Evolutionary conservation across 2,329 filamentous ascomycete species (phyloP), one percentile per base, ranked within the genome.

Genomic region (Apiospora kogelbergensis): DNA sequence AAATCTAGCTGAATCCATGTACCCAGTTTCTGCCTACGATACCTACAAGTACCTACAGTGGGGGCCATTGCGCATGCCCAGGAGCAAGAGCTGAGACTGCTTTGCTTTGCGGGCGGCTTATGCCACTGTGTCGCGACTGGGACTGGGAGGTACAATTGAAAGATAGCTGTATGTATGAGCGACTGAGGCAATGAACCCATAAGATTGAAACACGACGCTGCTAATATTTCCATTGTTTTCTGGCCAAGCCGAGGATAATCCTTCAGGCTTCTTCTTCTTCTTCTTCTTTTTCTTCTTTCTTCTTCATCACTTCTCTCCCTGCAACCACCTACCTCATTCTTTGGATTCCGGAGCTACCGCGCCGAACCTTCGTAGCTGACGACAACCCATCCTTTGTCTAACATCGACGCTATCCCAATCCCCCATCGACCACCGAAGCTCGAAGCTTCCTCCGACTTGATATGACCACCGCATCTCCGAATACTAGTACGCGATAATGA

Each of bases 401-500:
- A 89, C 77, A 81, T 88, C 79, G 85, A 84, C 70, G 75, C 76
- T 70, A 40, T 42, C 24, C 22, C 22, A 53, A 53, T 26, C 46
- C 46, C 24, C 24, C 46, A 53, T 30, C 46, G 24, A 17, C 10
- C 40, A 57, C 33, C 60, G 33, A 40, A 48, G 46, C 67, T 41
- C 37, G 24, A 65, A 68, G 63, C 66, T 68, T 53, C 66, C 42
- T 66, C 65, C 37, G 26, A 30, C 60, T 78, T 86, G 77, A 76
- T 76, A 79, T 85, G 78, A 85, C 85, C 84, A 81, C 77, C 76
- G 73, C 72, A 74, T 74, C 76, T 70, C 71, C 68, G 73, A 71
- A 69, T 71, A 68, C 75, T 70, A 72, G 74, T 72, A 75, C 79
- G 77, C 81, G 81, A 86, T 81, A 80, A 89, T 89, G 87, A 88